phyloP scores from a whole-genome alignment of 441 rosid species.

The Croton laevigatus region DNA sequence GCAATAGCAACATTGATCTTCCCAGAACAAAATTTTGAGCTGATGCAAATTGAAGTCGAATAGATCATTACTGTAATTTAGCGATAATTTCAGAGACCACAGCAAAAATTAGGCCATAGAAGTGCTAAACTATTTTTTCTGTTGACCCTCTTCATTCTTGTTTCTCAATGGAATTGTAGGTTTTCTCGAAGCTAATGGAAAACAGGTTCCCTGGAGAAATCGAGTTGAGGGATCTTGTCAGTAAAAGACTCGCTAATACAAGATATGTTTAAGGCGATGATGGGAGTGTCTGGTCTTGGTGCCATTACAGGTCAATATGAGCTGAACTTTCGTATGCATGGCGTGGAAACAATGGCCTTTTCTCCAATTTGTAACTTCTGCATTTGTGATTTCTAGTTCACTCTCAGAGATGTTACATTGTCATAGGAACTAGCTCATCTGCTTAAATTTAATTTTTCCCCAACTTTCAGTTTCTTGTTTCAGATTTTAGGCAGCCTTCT shows the following conservation, averaged over 20 bases:
- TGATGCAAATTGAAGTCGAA: neutral
- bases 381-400: neutral
- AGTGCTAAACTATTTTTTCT: neutral
- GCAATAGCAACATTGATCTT: neutral
- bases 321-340: neutral
- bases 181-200: constrained; percentile 84
- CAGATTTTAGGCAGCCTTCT: constrained; percentile 1
- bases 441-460: neutral
- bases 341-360: neutral
- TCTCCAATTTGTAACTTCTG: constrained; percentile 5
- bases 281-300: constrained; percentile 17
- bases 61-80: neutral
- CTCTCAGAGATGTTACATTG: neutral
- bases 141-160: neutral
- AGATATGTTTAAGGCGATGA: constrained; percentile 26
- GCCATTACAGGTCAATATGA: neutral
- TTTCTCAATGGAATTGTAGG: constrained; percentile 36
- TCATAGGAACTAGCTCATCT: neutral
- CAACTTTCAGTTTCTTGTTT: neutral
- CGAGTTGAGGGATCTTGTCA: constrained; percentile 73
- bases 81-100: neutral
- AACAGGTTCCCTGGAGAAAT: constrained; percentile 95
- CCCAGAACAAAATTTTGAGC: neutral
- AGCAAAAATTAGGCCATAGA: neutral
- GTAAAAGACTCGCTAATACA: constrained; percentile 46